Base-by-base conservation (phyloP, 148 eudicot genomes). In the Amaranthus cruentus region DNA sequence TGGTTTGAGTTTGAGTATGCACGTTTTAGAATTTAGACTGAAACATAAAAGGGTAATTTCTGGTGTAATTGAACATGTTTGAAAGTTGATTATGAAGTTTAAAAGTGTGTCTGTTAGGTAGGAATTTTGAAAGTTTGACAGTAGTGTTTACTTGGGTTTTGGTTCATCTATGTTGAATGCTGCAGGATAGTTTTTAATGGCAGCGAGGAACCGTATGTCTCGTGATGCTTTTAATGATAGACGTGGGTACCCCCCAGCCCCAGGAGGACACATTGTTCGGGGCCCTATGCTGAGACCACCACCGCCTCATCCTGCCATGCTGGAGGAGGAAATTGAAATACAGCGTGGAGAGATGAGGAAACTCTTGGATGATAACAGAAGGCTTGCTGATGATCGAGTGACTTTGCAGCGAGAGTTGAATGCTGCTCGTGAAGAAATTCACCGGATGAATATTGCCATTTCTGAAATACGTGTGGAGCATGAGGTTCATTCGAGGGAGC, bases 301-400 rank as follows among this genome's bases (percentile, higher is more conserved):
- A 75, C 97, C 87, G 73, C 93, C 91, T 77, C 96, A 91, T 78
- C 99, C 97, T 79, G 96, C 92, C 66, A 21, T 95, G 55, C 79
- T 95, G 78, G 97, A 91, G 87, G 99, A 95, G 80, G 99, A 95
- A 79, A 88, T 95, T 76, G 93, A 91, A 81, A 84, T 90, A 53
- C 93, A 85, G 58, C 93, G 86, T 78, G 80, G 63, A 64, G 99
- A 90, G 78, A 85, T 95, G 73, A 88, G 89, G 52, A 88, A 91
- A 82, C 88, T 95, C 28, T 77, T 91, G 77, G 90, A 75, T 67
- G 99, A 95, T 73, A 90, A 95, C 72, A 81, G 88, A 79, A 91
- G 92, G 82, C 84, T 95, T 63, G 87, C 81, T 75, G 99, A 95
- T 47, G 99, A 95, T 47, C 85, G 93, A 60, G 66, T 87, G 55